A percentile compares a stretch with the other conserved stretches of the same genome.
Conservation (phyloP, 805 yeast species). For the Metschnikowia dekortorum region DNA sequence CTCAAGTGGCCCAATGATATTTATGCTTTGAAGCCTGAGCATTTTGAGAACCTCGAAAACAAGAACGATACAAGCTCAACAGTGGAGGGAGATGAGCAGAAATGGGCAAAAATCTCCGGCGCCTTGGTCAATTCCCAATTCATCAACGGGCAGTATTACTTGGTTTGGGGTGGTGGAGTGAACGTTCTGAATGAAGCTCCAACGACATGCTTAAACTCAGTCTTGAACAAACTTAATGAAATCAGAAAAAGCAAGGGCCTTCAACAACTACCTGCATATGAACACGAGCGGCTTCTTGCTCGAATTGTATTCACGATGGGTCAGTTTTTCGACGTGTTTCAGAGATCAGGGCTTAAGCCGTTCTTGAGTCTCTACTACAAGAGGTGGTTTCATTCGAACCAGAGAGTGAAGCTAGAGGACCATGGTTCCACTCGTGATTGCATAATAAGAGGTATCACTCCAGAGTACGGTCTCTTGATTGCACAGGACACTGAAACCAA, state of each 20-base stretch:
- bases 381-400: slow-evolving; percentile 81
- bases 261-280: slow-evolving; percentile 42
- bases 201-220: slow-evolving; percentile 78
- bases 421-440: slow-evolving; percentile 46
- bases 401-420: slow-evolving; percentile 53
- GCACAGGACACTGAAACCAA: slow-evolving; percentile 69
- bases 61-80: slow-evolving; percentile 31
- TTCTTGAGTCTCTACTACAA: slow-evolving; percentile 69
- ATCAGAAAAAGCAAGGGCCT: slow-evolving; percentile 42
- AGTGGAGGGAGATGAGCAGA: slow-evolving; percentile 54
- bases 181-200: slow-evolving; percentile 86
- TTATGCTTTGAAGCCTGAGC: slow-evolving; percentile 67
- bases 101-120: slow-evolving; percentile 77
- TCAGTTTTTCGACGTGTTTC: slow-evolving; percentile 54
- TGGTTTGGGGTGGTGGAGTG: slow-evolving; percentile 84
- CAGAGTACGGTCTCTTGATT: slow-evolving; percentile 75
- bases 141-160: slow-evolving; percentile 51
- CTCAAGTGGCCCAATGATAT: slow-evolving; percentile 98
- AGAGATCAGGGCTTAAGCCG: slow-evolving; percentile 59
- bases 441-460: slow-evolving; percentile 71
- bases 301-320: slow-evolving; percentile 63
- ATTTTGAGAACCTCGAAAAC: slow-evolving; percentile 28
- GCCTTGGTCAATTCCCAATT: slow-evolving; percentile 76
- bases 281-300: slow-evolving; percentile 58
- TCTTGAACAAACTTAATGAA: slow-evolving; percentile 58